Conservation (phyloP, 1,284 basidiomycete genomes). For the Ganoderma multipileum region DNA sequence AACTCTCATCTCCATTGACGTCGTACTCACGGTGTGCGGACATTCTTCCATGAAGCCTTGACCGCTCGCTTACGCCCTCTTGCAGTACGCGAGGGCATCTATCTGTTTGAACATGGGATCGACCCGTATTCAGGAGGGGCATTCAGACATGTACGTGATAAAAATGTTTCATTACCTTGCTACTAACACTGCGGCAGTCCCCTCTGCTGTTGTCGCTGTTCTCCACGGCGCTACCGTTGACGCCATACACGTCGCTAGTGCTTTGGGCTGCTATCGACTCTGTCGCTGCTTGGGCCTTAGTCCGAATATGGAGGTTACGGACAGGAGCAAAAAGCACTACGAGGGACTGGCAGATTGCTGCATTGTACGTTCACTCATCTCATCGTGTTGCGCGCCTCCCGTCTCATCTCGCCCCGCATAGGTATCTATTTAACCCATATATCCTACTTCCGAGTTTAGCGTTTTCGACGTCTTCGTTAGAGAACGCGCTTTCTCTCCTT, state of each 20-base stretch:
- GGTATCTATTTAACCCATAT: conserved; percentile 92
- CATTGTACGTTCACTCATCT: conserved; percentile 55
- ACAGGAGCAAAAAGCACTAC: conserved; percentile 52
- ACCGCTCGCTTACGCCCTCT: conserved; percentile 19
- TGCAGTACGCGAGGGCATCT: conserved; percentile 88
- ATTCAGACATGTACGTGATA: conserved; percentile 77
- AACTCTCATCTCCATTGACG: conserved; percentile 84
- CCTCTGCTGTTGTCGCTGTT: conserved; percentile 84
- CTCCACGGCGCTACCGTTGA: conserved; percentile 67
- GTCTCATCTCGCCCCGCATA: conserved; percentile 39
- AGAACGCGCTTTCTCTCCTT: conserved; percentile 75
- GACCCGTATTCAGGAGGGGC: conserved; percentile 88
- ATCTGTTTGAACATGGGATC: conserved; percentile 72
- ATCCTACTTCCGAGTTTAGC: conserved; percentile 81
- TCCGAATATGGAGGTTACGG: conserved; percentile 70
- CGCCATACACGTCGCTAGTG: conserved; percentile 54
- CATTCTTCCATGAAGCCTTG: background rate
- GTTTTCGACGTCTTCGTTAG: conserved; percentile 81
- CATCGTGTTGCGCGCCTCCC: background rate
- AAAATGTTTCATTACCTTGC: conserved; percentile 5
- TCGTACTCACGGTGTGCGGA: conserved; percentile 64
- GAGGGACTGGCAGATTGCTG: conserved; percentile 65
- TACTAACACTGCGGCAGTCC: conserved; percentile 58
- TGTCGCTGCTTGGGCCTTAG: conserved; percentile 69
- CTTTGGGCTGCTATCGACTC: conserved; percentile 80